A percentile compares a stretch with the other conserved stretches of the same genome.
Evolutionary conservation across 1,284 basidiomycete genomes (phyloP).

Genomic region (Ceratobasidium sp.): DNA sequence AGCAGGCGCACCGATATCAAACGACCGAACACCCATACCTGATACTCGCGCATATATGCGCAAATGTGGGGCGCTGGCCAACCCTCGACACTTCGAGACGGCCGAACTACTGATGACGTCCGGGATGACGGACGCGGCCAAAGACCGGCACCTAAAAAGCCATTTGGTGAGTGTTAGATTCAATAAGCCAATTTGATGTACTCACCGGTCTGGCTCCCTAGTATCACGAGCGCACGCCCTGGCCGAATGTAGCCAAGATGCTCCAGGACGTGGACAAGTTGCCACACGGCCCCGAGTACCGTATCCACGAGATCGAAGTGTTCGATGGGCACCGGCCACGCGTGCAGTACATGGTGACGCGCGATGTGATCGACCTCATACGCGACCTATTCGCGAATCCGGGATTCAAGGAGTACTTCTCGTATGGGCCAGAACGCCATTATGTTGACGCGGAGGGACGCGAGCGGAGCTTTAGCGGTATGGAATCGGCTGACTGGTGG

Average conservation of each 20-base stretch:
- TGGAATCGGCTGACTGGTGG: not conserved
- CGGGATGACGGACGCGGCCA: not conserved
- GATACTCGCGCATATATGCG: not conserved
- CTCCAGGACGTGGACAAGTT: conserved; percentile 3
- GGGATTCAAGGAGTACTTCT: not conserved
- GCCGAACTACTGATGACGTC: conserved; percentile 8
- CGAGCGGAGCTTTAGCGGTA: not conserved
- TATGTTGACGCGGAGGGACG: not conserved
- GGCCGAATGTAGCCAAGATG: not conserved
- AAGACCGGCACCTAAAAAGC: conserved; percentile 13
- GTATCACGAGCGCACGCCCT: not conserved
- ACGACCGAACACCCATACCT: no score
- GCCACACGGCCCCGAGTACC: conserved; percentile 16
- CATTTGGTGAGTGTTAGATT: not conserved
- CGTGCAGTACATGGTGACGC: not conserved
- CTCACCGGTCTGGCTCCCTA: not conserved
- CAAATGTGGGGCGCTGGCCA: not conserved
- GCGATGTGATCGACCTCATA: not conserved
- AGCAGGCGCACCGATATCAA: not conserved
- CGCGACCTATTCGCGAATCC: not conserved
- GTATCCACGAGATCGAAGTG: not conserved
- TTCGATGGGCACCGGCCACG: conserved; percentile 10
- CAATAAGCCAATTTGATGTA: no score
- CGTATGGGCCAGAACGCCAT: not conserved
- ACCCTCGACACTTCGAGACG: not conserved